A percentile compares a stretch with the other conserved stretches of the same genome.
Evolutionary conservation across 108 stramenopile genomes (phyloP).

Genomic region (Fistulifera pelliculosa): DNA sequence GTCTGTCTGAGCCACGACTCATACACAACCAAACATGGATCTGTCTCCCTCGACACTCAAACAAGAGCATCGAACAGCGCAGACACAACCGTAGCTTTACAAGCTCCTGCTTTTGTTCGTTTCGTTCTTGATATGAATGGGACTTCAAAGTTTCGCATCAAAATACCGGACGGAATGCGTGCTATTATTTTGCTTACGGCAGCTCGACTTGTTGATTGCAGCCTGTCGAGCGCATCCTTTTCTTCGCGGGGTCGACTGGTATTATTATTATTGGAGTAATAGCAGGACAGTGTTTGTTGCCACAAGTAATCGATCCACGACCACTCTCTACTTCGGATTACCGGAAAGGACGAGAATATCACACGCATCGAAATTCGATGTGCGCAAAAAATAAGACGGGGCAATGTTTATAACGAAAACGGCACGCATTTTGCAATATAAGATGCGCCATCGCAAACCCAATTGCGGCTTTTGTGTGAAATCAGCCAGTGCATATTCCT

Average conservation of each 20-base stretch:
- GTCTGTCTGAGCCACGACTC: background rate
- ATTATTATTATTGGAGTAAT: constrained; percentile 6
- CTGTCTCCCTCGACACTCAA: constrained; percentile 7
- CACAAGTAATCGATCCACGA: constrained; percentile 60
- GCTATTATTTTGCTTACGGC: background rate
- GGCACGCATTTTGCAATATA: no score
- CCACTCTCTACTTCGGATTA: constrained; percentile 53
- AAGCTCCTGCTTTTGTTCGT: constrained; percentile 40
- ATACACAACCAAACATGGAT: background rate
- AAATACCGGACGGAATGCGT: constrained; percentile 6
- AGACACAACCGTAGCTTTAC: constrained; percentile 61
- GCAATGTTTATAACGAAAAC: no score
- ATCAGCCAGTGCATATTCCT: constrained; percentile 75
- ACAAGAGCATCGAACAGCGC: constrained; percentile 48
- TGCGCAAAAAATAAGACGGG: no score
- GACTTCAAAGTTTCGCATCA: constrained; percentile 46
- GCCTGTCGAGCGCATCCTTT: no score
- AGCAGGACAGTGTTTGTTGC: constrained; percentile 56
- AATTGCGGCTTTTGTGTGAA: constrained; percentile 29
- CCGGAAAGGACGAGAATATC: no score
- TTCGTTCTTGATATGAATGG: constrained; percentile 59
- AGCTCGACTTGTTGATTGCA: no score
- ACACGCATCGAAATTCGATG: no score
- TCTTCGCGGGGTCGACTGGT: background rate
- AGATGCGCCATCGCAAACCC: constrained; percentile 74